Conservation (phyloP, 108 stramenopile genomes). For the Stephanodiscus triporus region DNA sequence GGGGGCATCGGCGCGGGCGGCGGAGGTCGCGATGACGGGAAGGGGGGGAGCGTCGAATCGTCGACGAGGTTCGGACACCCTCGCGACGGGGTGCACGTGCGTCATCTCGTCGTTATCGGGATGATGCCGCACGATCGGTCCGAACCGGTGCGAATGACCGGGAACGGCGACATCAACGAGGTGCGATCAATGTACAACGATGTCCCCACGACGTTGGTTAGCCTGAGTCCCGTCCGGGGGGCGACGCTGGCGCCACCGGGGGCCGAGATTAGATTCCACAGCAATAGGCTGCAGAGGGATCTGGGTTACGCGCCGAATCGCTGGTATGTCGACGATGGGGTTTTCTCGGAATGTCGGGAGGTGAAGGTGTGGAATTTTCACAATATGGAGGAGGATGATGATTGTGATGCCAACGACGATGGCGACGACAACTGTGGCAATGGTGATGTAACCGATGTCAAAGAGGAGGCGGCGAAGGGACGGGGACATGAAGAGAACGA, state of each 20-base stretch:
- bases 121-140: constrained; percentile 23
- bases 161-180: constrained; percentile 37
- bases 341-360: constrained; percentile 44
- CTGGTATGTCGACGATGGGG: constrained; percentile 46
- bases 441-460: constrained; percentile 13
- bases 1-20: background rate
- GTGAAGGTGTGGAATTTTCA: constrained; percentile 57
- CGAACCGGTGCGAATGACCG: constrained; percentile 28
- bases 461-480: constrained; percentile 3
- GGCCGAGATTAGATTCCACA: background rate
- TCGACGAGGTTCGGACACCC: background rate
- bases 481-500: constrained; percentile 4
- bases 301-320: constrained; percentile 49
- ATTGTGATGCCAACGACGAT: constrained; percentile 16
- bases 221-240: constrained; percentile 44
- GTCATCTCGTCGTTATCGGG: constrained; percentile 40
- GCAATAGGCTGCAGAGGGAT: constrained; percentile 43
- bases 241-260: constrained; percentile 33
- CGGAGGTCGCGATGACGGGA: background rate
- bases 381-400: constrained; percentile 36
- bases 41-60: background rate
- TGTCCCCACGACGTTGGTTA: constrained; percentile 49
- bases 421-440: constrained; percentile 5
- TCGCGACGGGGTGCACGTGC: background rate
- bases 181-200: constrained; percentile 49